A percentile compares a stretch with the other conserved stretches of the same genome.
phyloP scores from a whole-genome alignment of 2,329 filamentous ascomycete genomes.

The Fusarium hainanense region DNA sequence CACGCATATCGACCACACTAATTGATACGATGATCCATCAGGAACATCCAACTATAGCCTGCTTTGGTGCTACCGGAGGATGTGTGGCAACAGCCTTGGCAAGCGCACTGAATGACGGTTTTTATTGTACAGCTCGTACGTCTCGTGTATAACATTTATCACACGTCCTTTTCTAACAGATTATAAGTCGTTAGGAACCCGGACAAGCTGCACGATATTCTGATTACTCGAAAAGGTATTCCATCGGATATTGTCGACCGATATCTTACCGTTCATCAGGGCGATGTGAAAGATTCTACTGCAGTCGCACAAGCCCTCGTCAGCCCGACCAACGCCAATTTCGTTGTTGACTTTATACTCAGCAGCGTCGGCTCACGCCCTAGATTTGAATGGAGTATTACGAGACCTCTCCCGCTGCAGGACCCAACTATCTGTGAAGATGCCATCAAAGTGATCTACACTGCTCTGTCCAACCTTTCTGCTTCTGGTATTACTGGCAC shows the following conservation, averaged over 20 bases:
- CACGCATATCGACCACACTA: accelerated
- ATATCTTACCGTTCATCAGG: background rate
- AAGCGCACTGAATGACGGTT: background rate
- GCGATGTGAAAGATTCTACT: background rate
- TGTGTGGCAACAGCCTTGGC: background rate
- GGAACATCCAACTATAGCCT: background rate
- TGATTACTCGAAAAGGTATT: background rate
- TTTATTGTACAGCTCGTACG: background rate
- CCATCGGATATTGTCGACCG: background rate
- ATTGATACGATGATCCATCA: background rate
- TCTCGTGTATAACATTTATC: background rate
- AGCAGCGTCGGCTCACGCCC: background rate
- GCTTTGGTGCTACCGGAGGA: background rate
- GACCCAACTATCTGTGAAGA: background rate
- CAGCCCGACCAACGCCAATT: background rate
- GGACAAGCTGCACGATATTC: background rate
- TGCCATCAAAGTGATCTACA: background rate
- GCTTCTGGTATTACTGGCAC: background rate
- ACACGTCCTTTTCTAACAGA: background rate
- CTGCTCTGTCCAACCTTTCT: background rate
- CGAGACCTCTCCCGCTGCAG: background rate
- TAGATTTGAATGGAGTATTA: background rate
- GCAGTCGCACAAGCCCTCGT: background rate
- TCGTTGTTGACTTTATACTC: background rate
- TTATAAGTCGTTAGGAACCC: background rate